These are phyloP conservation scores for Neurospora terricola DNA, from an alignment of 495 filamentous ascomycete genomes.

Conservation along the genomic window DNA sequence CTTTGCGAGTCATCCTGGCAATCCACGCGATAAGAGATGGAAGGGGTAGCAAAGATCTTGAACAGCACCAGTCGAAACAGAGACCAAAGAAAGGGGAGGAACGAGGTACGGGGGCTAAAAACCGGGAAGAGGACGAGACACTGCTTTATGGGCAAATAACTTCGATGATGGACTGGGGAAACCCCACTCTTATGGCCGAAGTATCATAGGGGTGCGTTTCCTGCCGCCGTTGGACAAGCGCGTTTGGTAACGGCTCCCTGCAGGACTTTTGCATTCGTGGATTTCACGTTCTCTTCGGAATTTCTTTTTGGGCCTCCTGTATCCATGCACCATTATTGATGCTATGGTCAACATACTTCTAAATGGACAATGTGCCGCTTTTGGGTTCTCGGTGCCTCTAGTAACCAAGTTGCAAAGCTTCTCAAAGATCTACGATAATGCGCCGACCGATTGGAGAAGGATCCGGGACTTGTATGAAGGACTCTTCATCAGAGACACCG, in stretches of 20 bases:
- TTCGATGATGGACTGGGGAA: background rate
- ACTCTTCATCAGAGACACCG: background rate
- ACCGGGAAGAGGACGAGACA: background rate
- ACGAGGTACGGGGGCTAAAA: background rate
- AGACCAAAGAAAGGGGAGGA: background rate
- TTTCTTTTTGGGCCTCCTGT: background rate
- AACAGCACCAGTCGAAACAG: background rate
- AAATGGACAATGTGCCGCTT: background rate
- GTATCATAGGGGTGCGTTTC: background rate
- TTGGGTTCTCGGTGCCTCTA: background rate
- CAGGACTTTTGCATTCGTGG: background rate
- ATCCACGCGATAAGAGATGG: too few relatives aligned
- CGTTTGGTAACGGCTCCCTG: background rate
- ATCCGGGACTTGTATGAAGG: background rate
- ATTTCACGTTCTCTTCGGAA: background rate
- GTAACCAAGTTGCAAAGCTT: background rate
- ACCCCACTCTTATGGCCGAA: background rate
- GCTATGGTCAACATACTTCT: background rate
- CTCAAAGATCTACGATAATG: background rate
- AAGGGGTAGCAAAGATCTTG: background rate
- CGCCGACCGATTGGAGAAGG: background rate
- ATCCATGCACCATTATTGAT: background rate
- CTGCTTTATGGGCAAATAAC: background rate
- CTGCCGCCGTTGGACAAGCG: background rate
- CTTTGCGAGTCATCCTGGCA: background rate